Evolutionary conservation across 164 flowering plant genomes (phyloP), one percentile per base, ranked within the genome.

Genomic region (Kalanchoe fedtschenkoi): DNA sequence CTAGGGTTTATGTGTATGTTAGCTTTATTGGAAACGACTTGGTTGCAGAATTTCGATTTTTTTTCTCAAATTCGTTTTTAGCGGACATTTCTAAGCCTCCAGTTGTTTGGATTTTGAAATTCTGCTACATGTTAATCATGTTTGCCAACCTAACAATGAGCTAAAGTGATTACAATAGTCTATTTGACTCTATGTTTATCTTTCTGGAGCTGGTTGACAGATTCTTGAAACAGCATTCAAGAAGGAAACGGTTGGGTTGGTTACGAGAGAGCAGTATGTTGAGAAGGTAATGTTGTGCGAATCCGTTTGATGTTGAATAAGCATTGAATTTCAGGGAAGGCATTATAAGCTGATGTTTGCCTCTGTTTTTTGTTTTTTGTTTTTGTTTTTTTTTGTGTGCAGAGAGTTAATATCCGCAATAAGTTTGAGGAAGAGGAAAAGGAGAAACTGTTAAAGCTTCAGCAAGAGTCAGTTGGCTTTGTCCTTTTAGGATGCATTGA

Each of bases 211-310:
- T n/a, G 38, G 16, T 58, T 34, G 54, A 41, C 82, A 93, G 99
- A 88, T 86, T 73, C 85, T 90, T 0, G 99, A 95, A 77, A 86
- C 89, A 66, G 99, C 97, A 1, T 95, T 95, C 68, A 95, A 91
- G 80, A 95, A 91, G 86, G 99, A 95, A 75, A 95, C 99, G 14
- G 87, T 90, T 60, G 99, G 99, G 62, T 76, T 95, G 60, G 99
- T 95, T n/a, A 85, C 97, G n/a, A 83, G 97, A 72, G 99, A 95
- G 67, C 76, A 95, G 65, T 95, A 88, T 65, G 99, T 95, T 64
- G 99, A 95, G 75, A 95, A 90, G 99, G 99, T 93, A 75, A 62
- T 3, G 1, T 6, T 0, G 8, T 30, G 0, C 29, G 9, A 39
- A 2, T 62, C 13, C 15, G 22, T 0, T 43, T 43, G n/a, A n/a